Base-by-base conservation (phyloP, 2,329 filamentous ascomycete species). In the Dothideomycetes sp. region DNA sequence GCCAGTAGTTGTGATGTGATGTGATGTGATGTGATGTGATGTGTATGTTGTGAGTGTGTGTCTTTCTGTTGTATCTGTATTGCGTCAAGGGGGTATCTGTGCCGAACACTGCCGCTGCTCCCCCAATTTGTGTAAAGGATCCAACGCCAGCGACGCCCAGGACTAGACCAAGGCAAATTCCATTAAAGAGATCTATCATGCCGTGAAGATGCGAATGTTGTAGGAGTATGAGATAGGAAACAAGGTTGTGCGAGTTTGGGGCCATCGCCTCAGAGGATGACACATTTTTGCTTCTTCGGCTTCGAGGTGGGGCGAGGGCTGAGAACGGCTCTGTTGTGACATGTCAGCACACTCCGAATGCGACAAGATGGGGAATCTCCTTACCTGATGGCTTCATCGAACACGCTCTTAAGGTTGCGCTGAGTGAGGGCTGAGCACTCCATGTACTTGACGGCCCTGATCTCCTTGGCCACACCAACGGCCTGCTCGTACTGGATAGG, bases 401-500 rank as follows among this genome's bases (percentile, higher is more conserved):
- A 98, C 34, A 98, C 91, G 56, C 86, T 94, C 80, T 98, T 98
- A 54, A 98, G 67, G 64, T 95, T 95, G 58, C 89, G 75, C 71
- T 96, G 91, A 25, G 91, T 98, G 52, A 98, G 71, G 33, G 91
- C 91, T 38, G 91, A 96, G 69, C 91, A 98, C 68, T 98, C 91
- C 29, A 96, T 75, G 67, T 98, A 98, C 69, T 95, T 96, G 68
- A 91, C 84, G 32, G 91, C 89, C 60, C 79, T 82, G 65, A 98
- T 95, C 56, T 95, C 88, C 69, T 93, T 93, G 48, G 87, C 86
- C 49, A 89, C 84, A 50, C 80, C 69, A 48, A 94, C 73, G 27
- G 87, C 91, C 64, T 94, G 84, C 63, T 94, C 86, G 64, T 94
- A 96, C 40, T 85, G 82, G 46, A 96, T 88, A n/a, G 91, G 86